Conservation (phyloP, 768 basidiomycete species). For the Sporobolomyces roseus region DNA sequence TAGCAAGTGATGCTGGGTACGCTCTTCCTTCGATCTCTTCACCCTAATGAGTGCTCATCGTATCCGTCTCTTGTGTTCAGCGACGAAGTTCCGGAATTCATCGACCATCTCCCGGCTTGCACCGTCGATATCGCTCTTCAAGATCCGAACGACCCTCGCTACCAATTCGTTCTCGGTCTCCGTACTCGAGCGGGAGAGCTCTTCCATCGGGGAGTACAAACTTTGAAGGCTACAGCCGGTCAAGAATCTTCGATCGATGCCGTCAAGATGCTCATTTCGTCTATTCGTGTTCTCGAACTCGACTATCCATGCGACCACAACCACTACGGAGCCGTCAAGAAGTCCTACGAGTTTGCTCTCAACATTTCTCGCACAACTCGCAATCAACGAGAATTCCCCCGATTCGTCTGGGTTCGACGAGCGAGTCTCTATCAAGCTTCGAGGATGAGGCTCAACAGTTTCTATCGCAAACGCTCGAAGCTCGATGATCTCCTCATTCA, state of each 20-base stretch:
- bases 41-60: too few species aligned
- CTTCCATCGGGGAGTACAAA: constrained; percentile 66
- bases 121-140: constrained; percentile 65
- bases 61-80: constrained; percentile 49
- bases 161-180: constrained; percentile 60
- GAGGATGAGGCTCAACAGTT: constrained; percentile 45
- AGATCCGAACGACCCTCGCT: constrained; percentile 64
- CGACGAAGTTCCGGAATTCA: constrained; percentile 72
- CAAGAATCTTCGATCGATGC: constrained; percentile 61
- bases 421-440: constrained; percentile 44
- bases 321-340: constrained; percentile 39
- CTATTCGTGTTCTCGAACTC: constrained; percentile 65
- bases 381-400: constrained; percentile 69
- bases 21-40: constrained; percentile 41
- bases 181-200: constrained; percentile 64
- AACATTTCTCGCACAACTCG: constrained; percentile 36
- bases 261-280: constrained; percentile 67
- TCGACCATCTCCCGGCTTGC: constrained; percentile 61
- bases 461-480: constrained; percentile 49
- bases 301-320: constrained; percentile 47
- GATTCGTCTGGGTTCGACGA: constrained; percentile 48
- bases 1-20: constrained; percentile 67
- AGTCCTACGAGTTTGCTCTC: constrained; percentile 46
- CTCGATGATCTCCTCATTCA: constrained; percentile 51
- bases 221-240: constrained; percentile 64